A percentile compares a stretch with the other conserved stretches of the same genome.
Evolutionary conservation across 2,329 filamentous ascomycete genomes (phyloP).

Genomic region (Hawksworthiomyces lignivorus): DNA sequence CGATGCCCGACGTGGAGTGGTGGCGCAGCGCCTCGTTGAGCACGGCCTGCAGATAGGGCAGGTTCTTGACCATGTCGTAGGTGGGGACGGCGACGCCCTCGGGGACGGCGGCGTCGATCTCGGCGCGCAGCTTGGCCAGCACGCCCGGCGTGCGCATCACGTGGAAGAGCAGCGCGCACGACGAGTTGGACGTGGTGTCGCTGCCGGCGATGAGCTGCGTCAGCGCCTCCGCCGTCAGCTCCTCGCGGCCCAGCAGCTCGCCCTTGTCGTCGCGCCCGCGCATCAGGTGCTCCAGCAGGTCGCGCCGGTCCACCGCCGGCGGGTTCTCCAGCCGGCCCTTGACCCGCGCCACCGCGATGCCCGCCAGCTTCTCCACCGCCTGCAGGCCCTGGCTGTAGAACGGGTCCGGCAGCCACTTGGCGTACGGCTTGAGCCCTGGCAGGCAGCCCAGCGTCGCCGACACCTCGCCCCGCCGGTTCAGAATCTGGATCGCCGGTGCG

Average conservation of each 20-base stretch:
- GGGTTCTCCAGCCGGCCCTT: constrained; percentile 63
- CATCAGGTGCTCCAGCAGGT: constrained; percentile 77
- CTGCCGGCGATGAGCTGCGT: constrained; percentile 79
- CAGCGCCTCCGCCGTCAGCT: constrained; percentile 80
- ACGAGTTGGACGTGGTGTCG: constrained; percentile 68
- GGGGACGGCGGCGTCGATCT: constrained; percentile 66
- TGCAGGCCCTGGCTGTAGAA: constrained; percentile 71
- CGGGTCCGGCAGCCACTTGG: constrained; percentile 69
- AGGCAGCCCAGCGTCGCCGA: constrained; percentile 70
- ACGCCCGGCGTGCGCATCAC: constrained; percentile 60
- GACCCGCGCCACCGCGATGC: constrained; percentile 80
- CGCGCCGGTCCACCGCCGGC: constrained; percentile 59
- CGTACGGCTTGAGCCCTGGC: constrained; percentile 69
- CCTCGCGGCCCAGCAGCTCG: constrained; percentile 59
- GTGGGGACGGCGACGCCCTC: constrained; percentile 54
- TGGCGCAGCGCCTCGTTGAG: constrained; percentile 80
- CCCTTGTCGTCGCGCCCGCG: constrained; percentile 78
- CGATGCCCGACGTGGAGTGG: constrained; percentile 80
- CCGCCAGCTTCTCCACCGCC: constrained; percentile 73
- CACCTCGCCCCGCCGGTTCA: constrained; percentile 83
- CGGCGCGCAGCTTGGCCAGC: constrained; percentile 61
- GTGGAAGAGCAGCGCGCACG: constrained; percentile 77
- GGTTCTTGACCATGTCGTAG: constrained; percentile 64
- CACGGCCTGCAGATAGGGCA: constrained; percentile 67
- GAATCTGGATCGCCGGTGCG: constrained; percentile 74